Base-by-base conservation (phyloP, 1,284 basidiomycete genomes). In the Cryptococcus sp. region DNA sequence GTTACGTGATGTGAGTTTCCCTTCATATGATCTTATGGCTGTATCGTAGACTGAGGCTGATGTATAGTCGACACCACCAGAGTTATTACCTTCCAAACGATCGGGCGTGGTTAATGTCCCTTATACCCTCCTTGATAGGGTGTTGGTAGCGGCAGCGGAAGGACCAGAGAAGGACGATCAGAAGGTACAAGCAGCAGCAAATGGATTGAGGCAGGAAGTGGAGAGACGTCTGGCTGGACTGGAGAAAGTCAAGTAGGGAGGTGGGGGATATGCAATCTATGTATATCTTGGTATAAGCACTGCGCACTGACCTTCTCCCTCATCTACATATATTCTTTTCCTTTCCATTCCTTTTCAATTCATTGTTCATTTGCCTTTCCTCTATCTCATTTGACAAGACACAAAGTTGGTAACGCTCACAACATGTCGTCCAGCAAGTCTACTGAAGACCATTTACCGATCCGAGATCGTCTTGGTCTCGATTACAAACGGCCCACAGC, bases 81-180 rank as follows among this genome's bases (percentile, higher is more conserved):
- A 81, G 46, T 80, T 80, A 54, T 77, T 82, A 48, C 76, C 79
- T 13, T 77, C 77, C n/a, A 82, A 78, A 64, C 79, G 80, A 49
- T 79, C 85, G 2, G 79, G 79, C 34, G 72, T 80, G 37, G 85
- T 86, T 1, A 89, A 87, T 82, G 76, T 91, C 24, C 89, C 91
- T 3, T 94, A 92, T 68, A 84, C 83, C 54, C 79, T 94, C 49
- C 81, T 94, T 60, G 91, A 94, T 72, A 85, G 92, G 67, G 85
- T 96, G 16, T 76, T 94, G 16, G 79, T 80, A 18, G 84, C 86
- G 13, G 82, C 85, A 1, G 78, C 80, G 45, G 77, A 81, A 23
- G 79, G 82, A 60, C 77, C 80, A 41, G 78, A 65, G 49, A 64
- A 65, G 49, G 57, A 58, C 9, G 67, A 70, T 32, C 79, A 65